Conservation (phyloP, 768 basidiomycete genomes). For the Auriculariales sp. region DNA sequence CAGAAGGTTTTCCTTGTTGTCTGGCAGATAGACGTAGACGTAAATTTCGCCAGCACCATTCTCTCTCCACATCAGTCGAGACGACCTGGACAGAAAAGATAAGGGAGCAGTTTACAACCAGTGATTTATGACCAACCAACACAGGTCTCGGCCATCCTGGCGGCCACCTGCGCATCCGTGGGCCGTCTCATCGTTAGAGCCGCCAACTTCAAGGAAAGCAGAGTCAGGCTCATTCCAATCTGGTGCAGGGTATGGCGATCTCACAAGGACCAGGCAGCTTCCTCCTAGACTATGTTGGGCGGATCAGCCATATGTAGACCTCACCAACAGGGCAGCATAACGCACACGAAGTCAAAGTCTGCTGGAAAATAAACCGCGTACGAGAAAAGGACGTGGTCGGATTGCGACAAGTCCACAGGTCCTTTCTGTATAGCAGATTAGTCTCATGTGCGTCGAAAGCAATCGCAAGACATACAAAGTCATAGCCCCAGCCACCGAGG, state of each 20-base stretch:
- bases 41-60: conserved; percentile 51
- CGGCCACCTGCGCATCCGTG: conserved; percentile 51
- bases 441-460: too few species aligned
- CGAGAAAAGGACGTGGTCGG: conserved; percentile 35
- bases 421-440: too few species aligned
- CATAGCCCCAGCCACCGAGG: conserved; percentile 58
- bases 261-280: conserved; percentile 42
- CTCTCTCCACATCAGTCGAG: conserved; percentile 18
- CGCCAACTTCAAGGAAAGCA: conserved; percentile 20
- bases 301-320: background rate
- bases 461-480: too few species aligned
- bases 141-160: conserved; percentile 33
- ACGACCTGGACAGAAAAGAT: background rate
- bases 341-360: conserved; percentile 35
- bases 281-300: conserved; percentile 36
- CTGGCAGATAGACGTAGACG: conserved; percentile 51
- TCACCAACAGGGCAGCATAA: background rate
- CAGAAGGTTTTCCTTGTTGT: conserved; percentile 33
- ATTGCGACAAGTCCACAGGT: conserved; percentile 11
- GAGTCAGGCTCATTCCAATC: background rate
- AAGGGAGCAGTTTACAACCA: conserved; percentile 35
- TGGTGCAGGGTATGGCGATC: background rate
- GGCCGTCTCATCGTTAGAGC: conserved; percentile 32
- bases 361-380: conserved; percentile 47
- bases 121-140: conserved; percentile 59